Evolutionary conservation across 192 early-diverging fungal genomes (phyloP), one percentile per base, ranked within the genome.

Genomic region (Backusella circina): DNA sequence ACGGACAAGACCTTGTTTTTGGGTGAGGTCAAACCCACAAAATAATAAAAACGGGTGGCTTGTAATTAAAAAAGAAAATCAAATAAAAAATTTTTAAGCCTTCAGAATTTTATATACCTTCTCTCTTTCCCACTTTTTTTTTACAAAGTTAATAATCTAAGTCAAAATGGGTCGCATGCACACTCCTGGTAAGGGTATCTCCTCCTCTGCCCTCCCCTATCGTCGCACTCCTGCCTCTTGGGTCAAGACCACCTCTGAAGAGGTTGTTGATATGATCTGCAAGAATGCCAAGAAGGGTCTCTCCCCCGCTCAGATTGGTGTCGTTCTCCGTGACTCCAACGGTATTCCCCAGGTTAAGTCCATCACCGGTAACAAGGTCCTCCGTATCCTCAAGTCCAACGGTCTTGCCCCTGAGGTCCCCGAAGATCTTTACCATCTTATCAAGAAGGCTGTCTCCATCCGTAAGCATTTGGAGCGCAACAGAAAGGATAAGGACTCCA

Each of bases 281-380:
- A 99, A 99, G 92, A 90, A 96, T 75, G 96, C 98, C 84, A 98
- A 97, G 93, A 99, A 99, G 95, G 98, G 98, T 90, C 85, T 95
- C 83, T 90, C 92, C 77, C 98, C 98, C 74, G 98, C 98, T 75
- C 96, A 98, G 89, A 99, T 99, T 84, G 98, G 98, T 93, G 95
- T 95, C 61, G 85, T 93, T 69, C 94, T 99, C 77, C 91, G 98
- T 88, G 98, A 99, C 87, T 92, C 94, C 77, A 95, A 98, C 84
- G 98, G 98, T 85, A 91, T 99, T 75, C 93, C 98, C 80, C 96
- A 97, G 86, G 98, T 99, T 85, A 91, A 90, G 81, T 88, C 87
- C 86, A 93, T 99, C 82, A 99, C 98, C 81, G 96, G 97, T 84
- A 99, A 97, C 95, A 98, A 99, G 95, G 90, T 99, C 75, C 92